Base-by-base conservation (phyloP, 306 rosid species). In the Dalbergia cultrata region DNA sequence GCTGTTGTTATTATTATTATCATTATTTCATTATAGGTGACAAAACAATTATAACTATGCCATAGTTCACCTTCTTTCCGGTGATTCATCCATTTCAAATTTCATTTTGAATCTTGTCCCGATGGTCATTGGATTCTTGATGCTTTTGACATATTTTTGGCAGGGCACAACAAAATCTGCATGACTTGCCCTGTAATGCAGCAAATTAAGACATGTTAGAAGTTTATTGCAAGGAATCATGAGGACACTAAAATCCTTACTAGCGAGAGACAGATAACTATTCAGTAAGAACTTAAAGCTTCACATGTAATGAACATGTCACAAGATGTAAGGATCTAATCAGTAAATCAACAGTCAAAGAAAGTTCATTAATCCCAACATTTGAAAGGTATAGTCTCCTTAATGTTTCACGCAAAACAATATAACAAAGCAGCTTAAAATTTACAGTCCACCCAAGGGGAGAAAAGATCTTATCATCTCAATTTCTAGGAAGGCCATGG, bases 41-140 rank as follows among this genome's bases (percentile, higher is more conserved):
- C 31, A 53, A 35, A 54, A 41, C 78, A 63, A 62, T 52, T 72
- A 64, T 58, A 70, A 80, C 50, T 47, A 67, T 44, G 63, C 8
- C 35, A 33, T 39, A 70, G 70, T 68, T 66, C 44, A 95, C 99
- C 99, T 92, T 89, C 97, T 91, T 85, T 95, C 99, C 3, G 97
- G 87, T 54, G 97, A 90, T 84, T 95, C 99, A 73, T 95, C 99
- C 92, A 92, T 95, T 72, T 91, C 97, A 78, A 91, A 91, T 90
- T 86, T 90, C 91, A 90, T 89, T 90, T 91, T 92, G 90, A 92
- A 95, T 85, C 97, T 88, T 64, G 95, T 90, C 63, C 99, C 99
- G 0, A 81, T 82, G 59, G 87, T 83, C 88, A 95, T 89, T 10
- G 90, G 92, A 88, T 84, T 92, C 66, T 72, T 78, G 49, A 90